phyloP scores from a whole-genome alignment of 225 moss, liverwort and hornwort genomes.

The Bryum argenteum region DNA sequence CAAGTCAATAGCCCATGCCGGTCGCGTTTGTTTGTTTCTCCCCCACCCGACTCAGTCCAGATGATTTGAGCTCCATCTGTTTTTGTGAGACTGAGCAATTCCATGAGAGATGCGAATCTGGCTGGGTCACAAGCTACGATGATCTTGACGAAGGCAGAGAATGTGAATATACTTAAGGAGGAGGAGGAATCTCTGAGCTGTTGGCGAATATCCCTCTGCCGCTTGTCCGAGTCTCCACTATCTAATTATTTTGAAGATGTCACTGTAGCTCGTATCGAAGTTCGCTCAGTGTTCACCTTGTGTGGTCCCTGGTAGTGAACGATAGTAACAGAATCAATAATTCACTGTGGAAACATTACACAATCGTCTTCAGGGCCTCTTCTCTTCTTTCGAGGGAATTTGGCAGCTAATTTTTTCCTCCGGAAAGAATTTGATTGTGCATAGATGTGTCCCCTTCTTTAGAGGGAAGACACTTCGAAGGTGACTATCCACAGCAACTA shows the following conservation, averaged over 20 bases:
- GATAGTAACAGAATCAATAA: no score
- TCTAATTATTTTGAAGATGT: not conserved
- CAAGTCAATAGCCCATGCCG: constrained; percentile 4
- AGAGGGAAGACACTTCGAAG: no score
- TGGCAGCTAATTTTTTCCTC: no score
- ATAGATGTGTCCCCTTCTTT: no score
- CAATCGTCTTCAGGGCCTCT: no score
- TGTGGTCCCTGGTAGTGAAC: no score
- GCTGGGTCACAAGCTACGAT: not conserved
- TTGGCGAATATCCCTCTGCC: not conserved
- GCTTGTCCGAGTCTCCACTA: not conserved
- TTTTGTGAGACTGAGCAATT: not conserved
- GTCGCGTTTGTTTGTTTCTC: not conserved
- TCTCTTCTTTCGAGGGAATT: no score
- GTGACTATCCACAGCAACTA: no score
- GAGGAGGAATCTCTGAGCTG: not conserved
- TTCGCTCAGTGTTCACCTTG: no score
- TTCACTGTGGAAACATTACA: no score
- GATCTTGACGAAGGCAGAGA: not conserved
- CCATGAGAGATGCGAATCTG: not conserved
- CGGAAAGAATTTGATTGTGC: no score
- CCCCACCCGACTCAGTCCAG: constrained; percentile 9
- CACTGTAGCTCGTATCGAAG: not conserved
- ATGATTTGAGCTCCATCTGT: not conserved
- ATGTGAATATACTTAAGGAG: not conserved